These are phyloP conservation scores for Leersia perrieri DNA, from an alignment of 176 grass and related monocot genomes.

Conservation along the genomic window DNA sequence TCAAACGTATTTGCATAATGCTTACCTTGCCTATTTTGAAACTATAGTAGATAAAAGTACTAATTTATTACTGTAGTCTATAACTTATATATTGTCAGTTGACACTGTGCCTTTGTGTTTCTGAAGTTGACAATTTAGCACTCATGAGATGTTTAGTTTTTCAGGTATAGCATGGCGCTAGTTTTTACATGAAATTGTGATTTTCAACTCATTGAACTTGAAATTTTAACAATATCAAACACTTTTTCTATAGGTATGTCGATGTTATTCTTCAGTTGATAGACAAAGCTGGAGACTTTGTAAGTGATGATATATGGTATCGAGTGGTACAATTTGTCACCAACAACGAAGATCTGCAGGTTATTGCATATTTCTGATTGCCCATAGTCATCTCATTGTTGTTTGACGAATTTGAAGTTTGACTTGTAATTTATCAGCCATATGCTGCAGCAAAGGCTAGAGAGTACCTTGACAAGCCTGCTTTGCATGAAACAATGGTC, in stretches of 20 bases:
- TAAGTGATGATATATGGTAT: slow-evolving; percentile 99
- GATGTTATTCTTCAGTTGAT: slow-evolving; percentile 99
- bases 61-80: not conserved
- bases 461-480: slow-evolving; percentile 95
- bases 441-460: slow-evolving; percentile 95
- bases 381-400: not conserved
- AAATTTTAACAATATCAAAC: not conserved
- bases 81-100: not conserved
- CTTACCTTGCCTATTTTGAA: not conserved
- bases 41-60: not conserved
- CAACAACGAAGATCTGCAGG: slow-evolving; percentile 99
- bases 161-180: not conserved
- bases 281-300: slow-evolving; percentile 98
- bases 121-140: not conserved
- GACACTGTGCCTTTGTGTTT: not conserved
- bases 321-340: slow-evolving; percentile 99
- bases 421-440: slow-evolving; percentile 58
- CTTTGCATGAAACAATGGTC: slow-evolving; percentile 99
- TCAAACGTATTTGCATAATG: not conserved
- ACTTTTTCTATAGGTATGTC: slow-evolving; percentile 74
- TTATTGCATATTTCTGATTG: slow-evolving; percentile 43
- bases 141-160: not conserved
- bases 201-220: not conserved
- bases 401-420: slow-evolving; percentile 20
- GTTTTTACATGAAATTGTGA: not conserved